A percentile compares a stretch with the other conserved stretches of the same genome.
Evolutionary conservation across 257 asterid genomes (phyloP).

Genomic region (Nicotiana benthamiana): DNA sequence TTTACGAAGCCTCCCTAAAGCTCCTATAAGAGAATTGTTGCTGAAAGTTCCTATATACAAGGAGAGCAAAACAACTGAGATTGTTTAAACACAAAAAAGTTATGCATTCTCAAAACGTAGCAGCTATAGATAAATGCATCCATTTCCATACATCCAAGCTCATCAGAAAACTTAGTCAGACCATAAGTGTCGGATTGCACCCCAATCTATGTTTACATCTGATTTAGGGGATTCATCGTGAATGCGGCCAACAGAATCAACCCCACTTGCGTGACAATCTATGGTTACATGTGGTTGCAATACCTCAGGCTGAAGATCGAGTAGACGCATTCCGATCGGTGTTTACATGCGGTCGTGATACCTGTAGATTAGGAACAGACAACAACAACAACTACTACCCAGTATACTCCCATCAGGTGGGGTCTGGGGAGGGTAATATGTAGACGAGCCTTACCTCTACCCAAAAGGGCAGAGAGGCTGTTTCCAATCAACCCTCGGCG

Average conservation of each 20-base stretch:
- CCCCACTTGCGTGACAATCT: not conserved
- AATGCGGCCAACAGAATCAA: not conserved
- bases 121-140: not conserved
- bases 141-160: not conserved
- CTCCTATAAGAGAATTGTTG: not conserved
- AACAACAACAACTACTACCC: too few species aligned
- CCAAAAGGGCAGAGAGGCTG: too few species aligned
- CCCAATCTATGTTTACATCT: slow-evolving; percentile 32
- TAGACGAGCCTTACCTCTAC: too few species aligned
- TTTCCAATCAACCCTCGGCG: too few species aligned
- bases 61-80: not conserved
- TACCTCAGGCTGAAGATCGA: too few species aligned
- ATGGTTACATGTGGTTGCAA: too few species aligned
- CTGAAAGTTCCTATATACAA: not conserved
- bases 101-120: not conserved
- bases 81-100: not conserved
- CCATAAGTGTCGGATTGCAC: slow-evolving; percentile 48
- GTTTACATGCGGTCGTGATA: not conserved
- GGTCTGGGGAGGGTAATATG: too few species aligned
- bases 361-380: not conserved
- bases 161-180: slow-evolving; percentile 12
- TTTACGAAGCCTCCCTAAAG: not conserved
- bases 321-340: not conserved
- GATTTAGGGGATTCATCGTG: not conserved
- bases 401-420: too few species aligned